These are phyloP conservation scores for Colletotrichum tofieldiae DNA, from an alignment of 2,329 filamentous ascomycete genomes.

Conservation along the genomic window DNA sequence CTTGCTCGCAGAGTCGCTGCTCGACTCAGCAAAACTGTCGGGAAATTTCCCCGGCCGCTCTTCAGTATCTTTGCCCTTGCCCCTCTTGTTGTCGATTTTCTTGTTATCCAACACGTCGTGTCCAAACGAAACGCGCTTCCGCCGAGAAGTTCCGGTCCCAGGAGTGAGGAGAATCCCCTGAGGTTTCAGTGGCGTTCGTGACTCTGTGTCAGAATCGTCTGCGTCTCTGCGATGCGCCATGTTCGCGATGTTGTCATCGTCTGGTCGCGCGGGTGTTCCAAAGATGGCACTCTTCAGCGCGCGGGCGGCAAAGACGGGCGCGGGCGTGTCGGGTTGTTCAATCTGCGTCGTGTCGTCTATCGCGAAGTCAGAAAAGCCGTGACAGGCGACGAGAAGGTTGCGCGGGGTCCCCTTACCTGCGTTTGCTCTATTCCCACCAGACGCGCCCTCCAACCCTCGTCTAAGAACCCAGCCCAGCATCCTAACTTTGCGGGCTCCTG, in stretches of 20 bases:
- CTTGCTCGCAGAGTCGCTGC: slow-evolving; percentile 47
- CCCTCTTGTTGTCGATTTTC: slow-evolving; percentile 53
- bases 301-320: slow-evolving; percentile 76
- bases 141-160: slow-evolving; percentile 71
- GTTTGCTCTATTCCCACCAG: slow-evolving; percentile 50
- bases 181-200: slow-evolving; percentile 64
- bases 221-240: slow-evolving; percentile 31
- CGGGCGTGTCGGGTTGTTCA: slow-evolving; percentile 76
- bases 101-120: slow-evolving; percentile 63
- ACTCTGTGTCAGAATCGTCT: slow-evolving; percentile 48
- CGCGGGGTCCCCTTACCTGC: slow-evolving; percentile 44
- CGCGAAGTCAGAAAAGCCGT: background rate
- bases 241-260: slow-evolving; percentile 49
- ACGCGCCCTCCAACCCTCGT: slow-evolving; percentile 59
- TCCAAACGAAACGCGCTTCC: slow-evolving; percentile 78
- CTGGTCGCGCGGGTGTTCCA: slow-evolving; percentile 66
- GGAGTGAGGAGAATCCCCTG: slow-evolving; percentile 75
- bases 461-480: slow-evolving; percentile 76
- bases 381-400: background rate
- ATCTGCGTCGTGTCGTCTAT: slow-evolving; percentile 61
- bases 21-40: slow-evolving; percentile 47
- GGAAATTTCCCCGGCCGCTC: slow-evolving; percentile 51
- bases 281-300: slow-evolving; percentile 77
- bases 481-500: slow-evolving; percentile 25
- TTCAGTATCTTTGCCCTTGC: slow-evolving; percentile 49